Evolutionary conservation across 768 basidiomycete genomes (phyloP).

Genomic region (Boletus vinaceobasis): DNA sequence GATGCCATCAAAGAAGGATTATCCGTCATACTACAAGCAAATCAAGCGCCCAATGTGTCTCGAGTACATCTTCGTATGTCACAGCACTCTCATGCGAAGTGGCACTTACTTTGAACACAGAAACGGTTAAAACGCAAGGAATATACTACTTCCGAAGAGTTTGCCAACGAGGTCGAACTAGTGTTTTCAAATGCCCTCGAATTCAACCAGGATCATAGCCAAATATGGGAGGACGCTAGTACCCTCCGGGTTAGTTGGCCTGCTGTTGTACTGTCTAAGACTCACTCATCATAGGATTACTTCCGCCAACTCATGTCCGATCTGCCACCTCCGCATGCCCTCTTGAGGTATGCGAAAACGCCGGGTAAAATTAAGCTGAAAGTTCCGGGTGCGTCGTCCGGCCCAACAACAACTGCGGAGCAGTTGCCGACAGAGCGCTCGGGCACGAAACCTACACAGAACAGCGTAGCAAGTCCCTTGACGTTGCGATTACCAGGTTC

Average conservation of each 20-base stretch:
- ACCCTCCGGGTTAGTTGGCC: conserved; percentile 52
- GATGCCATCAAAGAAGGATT: conserved; percentile 73
- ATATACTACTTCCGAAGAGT: conserved; percentile 63
- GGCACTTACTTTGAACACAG: conserved; percentile 38
- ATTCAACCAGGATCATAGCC: conserved; percentile 85
- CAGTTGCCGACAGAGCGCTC: conserved; percentile 15
- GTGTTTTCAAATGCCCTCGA: conserved; percentile 86
- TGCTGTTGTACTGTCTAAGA: background rate
- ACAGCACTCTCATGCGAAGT: background rate
- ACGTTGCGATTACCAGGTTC: conserved; percentile 25
- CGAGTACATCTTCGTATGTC: conserved; percentile 69
- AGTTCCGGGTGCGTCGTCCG: conserved; percentile 41
- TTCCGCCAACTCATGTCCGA: conserved; percentile 78
- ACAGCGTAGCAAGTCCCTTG: conserved; percentile 17
- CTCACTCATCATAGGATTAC: conserved; percentile 48
- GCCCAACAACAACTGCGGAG: conserved; percentile 12
- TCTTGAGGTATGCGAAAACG: conserved; percentile 60
- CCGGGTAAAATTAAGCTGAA: conserved; percentile 71
- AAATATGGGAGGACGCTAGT: conserved; percentile 77
- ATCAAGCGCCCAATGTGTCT: conserved; percentile 80
- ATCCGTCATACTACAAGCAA: conserved; percentile 74
- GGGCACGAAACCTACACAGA: conserved; percentile 15
- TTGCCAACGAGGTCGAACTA: conserved; percentile 83
- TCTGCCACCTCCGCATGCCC: conserved; percentile 61
- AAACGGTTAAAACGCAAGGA: conserved; percentile 79